Base-by-base conservation (phyloP, 805 yeast genomes). In the Myxozyma sirexii region DNA sequence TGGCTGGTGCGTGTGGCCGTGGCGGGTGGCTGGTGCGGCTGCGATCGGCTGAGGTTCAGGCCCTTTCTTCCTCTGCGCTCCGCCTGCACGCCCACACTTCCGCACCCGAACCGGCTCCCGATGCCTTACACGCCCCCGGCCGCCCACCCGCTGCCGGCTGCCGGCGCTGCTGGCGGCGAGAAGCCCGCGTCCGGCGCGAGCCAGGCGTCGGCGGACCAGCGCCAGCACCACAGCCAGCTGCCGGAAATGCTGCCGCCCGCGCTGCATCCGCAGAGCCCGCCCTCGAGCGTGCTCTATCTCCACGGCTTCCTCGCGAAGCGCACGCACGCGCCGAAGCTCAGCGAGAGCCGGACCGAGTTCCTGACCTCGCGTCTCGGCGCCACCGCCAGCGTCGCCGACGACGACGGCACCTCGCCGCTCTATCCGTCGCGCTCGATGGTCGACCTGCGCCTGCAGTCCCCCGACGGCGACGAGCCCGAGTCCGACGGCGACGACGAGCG, bases 101-200 rank as follows among this genome's bases (percentile, higher is more conserved):
- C 29, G 12, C 49, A 21, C 42, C 48, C 35, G 15, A 4, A 33
- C 39, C 47, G 44, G 39, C 47, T 41, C 21, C 27, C 7, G 10
- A 62, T 62, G 65, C 65, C 65, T 17, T 62, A 62, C 59, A 62
- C 65, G 15, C 65, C 65, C 49, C 65, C 65, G 48, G 59, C 63
- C 27, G 24, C 60, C 31, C 39, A 60, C 33, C 50, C 64, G 41
- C 57, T 49, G 43, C 46, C 47, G 49, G 42, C 64, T 17, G 50
- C 31, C 8, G 37, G 33, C 33, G 6, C 33, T 29, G 33, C 33
- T 29, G 10, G 33, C 10, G 6, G 10, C 10, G 33, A 29, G 33
- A 6, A 29, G n/a, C n/a, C n/a, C n/a, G n/a, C n/a, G n/a, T n/a
- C n/a, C n/a, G n/a, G n/a, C n/a, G n/a, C n/a, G n/a, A n/a, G n/a